Evolutionary conservation across 1,284 basidiomycete species (phyloP).

Genomic region (Meripilus lineatus): DNA sequence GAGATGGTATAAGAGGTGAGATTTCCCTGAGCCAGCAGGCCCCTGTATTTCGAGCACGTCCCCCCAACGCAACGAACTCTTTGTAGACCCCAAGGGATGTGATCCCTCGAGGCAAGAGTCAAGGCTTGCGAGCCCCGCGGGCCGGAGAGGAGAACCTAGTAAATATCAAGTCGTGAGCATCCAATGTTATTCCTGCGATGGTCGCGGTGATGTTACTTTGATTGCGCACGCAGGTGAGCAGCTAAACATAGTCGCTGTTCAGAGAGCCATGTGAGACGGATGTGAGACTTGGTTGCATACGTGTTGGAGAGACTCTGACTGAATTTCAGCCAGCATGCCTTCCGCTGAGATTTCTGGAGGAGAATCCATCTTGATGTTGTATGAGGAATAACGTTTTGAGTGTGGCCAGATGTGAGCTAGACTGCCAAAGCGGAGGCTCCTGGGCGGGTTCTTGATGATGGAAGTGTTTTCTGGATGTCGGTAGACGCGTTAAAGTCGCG

Average conservation of each 20-base stretch:
- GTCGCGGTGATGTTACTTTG: no score
- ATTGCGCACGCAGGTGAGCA: no score
- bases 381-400: no score
- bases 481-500: no score
- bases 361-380: no score
- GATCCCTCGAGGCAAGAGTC: slow-evolving; percentile 27
- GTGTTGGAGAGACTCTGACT: slow-evolving; percentile 41
- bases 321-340: slow-evolving; percentile 19
- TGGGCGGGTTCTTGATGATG: no score
- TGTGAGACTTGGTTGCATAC: slow-evolving; percentile 25
- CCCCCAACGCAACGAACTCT: slow-evolving; percentile 37
- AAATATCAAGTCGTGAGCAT: no score
- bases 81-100: slow-evolving; percentile 18
- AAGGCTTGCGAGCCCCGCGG: slow-evolving; percentile 27
- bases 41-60: slow-evolving; percentile 76
- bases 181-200: no score
- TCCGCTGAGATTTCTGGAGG: slow-evolving; percentile 8
- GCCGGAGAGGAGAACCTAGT: slow-evolving; percentile 16
- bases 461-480: no score
- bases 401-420: no score
- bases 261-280: background rate
- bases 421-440: no score
- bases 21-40: slow-evolving; percentile 67
- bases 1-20: slow-evolving; percentile 63
- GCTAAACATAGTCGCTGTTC: background rate